Evolutionary conservation across 2,329 filamentous ascomycete genomes (phyloP).

Genomic region (Neofusicoccum ribis): DNA sequence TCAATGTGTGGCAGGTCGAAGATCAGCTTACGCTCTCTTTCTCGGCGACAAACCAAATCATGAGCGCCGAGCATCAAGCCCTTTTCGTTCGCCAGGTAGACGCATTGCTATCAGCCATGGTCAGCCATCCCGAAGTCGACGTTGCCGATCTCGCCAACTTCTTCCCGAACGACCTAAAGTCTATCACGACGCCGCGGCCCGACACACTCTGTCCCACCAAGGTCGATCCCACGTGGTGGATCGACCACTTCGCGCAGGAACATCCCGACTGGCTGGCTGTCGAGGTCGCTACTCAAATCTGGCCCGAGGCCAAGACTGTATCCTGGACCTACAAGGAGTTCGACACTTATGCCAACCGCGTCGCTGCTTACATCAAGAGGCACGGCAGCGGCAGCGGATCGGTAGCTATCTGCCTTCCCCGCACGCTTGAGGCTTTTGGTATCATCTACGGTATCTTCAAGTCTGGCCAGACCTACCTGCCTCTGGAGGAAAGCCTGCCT

Average conservation of each 20-base stretch:
- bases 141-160: slow-evolving; percentile 27
- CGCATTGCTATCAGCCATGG: slow-evolving; percentile 31
- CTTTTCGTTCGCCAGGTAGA: slow-evolving; percentile 34
- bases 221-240: slow-evolving; percentile 68
- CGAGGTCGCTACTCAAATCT: slow-evolving; percentile 60
- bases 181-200: slow-evolving; percentile 62
- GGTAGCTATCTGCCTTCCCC: slow-evolving; percentile 75
- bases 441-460: slow-evolving; percentile 47
- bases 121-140: slow-evolving; percentile 29
- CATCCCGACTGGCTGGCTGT: slow-evolving; percentile 65
- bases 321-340: slow-evolving; percentile 32
- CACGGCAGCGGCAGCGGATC: slow-evolving; percentile 38
- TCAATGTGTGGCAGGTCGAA: slow-evolving; percentile 36
- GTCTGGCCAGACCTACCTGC: slow-evolving; percentile 37
- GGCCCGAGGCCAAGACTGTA: slow-evolving; percentile 50
- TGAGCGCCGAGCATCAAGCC: slow-evolving; percentile 30
- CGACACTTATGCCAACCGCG: slow-evolving; percentile 8
- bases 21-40: slow-evolving; percentile 29
- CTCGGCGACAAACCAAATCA: slow-evolving; percentile 28
- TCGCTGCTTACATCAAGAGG: slow-evolving; percentile 48
- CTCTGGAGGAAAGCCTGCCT: slow-evolving; percentile 40
- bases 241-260: slow-evolving; percentile 59
- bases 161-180: slow-evolving; percentile 49
- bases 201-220: slow-evolving; percentile 57
- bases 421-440: slow-evolving; percentile 76